Conservation (phyloP, 176 grass and related monocot species). For the Carex scoparia region DNA sequence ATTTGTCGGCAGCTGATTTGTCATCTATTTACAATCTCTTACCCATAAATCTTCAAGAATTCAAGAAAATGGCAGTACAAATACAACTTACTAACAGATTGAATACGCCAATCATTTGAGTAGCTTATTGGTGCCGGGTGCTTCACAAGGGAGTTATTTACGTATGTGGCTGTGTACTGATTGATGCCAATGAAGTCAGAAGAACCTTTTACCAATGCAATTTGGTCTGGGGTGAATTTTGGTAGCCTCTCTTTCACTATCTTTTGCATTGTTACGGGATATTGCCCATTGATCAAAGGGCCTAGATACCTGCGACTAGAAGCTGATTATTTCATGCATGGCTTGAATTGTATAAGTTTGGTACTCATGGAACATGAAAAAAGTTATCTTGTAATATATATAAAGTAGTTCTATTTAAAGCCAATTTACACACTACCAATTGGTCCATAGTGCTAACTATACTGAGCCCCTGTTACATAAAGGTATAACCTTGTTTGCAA, state of each 20-base stretch:
- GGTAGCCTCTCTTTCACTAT: constrained; percentile 64
- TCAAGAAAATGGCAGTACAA: not conserved
- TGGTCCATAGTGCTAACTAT: not conserved
- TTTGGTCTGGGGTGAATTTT: constrained; percentile 41
- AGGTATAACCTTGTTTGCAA: too few species aligned
- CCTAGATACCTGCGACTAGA: constrained; percentile 53
- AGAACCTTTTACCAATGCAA: constrained; percentile 32
- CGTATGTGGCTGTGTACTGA: constrained; percentile 31
- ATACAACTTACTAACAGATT: not conserved
- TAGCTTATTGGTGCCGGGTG: not conserved
- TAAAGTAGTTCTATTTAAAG: not conserved
- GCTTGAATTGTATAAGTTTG: constrained; percentile 3
- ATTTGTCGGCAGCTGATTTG: not conserved
- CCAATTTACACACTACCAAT: constrained; percentile 4
- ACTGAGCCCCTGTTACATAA: too few species aligned
- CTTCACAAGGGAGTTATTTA: not conserved
- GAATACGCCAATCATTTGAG: constrained; percentile 22
- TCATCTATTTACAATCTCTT: too few species aligned
- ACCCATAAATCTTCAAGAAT: not conserved
- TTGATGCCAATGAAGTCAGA: constrained; percentile 35
- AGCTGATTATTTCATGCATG: not conserved
- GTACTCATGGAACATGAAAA: not conserved
- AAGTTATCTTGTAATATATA: not conserved
- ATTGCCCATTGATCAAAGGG: constrained; percentile 64
- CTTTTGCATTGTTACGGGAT: constrained; percentile 60